Conservation (phyloP, 106 monocot genomes). For the Dendrobium catenatum region DNA sequence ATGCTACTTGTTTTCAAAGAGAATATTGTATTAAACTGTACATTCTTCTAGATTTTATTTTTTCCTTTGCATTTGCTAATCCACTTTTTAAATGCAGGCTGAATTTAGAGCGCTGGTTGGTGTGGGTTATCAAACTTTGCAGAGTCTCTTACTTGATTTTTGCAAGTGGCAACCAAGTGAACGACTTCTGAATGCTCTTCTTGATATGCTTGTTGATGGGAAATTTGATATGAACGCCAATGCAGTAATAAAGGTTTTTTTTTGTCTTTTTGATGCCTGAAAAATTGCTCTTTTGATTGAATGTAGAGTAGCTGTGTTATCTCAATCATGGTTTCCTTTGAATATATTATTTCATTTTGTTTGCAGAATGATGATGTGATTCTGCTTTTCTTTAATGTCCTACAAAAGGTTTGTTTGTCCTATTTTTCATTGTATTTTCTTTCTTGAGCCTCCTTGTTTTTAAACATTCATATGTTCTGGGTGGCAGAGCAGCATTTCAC, state of each 20-base stretch:
- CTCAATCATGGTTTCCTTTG: not conserved
- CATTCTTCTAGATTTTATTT: not conserved
- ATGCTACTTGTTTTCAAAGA: not conserved
- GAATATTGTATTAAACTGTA: not conserved
- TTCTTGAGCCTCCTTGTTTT: not conserved
- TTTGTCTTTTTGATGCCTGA: not conserved
- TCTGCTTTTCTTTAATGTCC: constrained; percentile 62
- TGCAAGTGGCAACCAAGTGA: constrained; percentile 70
- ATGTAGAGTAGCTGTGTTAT: not conserved
- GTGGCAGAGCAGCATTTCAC: constrained; percentile 79
- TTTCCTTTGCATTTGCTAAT: not conserved
- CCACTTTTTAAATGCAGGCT: constrained; percentile 40
- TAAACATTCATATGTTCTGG: constrained; percentile 21
- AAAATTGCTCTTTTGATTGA: not conserved
- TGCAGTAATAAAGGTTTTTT: constrained; percentile 59
- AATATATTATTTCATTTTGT: constrained; percentile 15
- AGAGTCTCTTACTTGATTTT: constrained; percentile 87
- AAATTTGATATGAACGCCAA: constrained; percentile 46
- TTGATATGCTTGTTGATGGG: constrained; percentile 99
- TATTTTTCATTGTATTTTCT: not conserved
- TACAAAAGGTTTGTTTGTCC: constrained; percentile 62
- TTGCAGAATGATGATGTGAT: constrained; percentile 96
- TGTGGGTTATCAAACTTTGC: constrained; percentile 86
- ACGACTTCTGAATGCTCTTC: constrained; percentile 71
- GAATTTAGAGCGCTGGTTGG: constrained; percentile 83